Percentiles rank a stretch among this genome's conserved stretches.
Evolutionary conservation across 768 basidiomycete genomes (phyloP).

Genomic region (Melanogaster broomeanus): DNA sequence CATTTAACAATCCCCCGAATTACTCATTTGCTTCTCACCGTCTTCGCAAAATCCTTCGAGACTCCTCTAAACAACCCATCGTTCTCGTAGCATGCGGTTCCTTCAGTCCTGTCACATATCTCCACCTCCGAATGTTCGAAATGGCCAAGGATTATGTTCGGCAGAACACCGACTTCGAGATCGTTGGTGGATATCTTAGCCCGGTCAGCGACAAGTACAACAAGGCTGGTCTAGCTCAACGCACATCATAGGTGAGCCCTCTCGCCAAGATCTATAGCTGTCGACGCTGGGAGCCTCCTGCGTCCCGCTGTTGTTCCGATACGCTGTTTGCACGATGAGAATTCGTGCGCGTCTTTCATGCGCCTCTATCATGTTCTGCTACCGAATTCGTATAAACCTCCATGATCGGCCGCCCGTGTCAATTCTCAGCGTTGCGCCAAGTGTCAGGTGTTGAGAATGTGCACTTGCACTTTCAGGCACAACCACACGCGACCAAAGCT

Average conservation of each 20-base stretch:
- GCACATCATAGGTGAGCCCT: constrained; percentile 81
- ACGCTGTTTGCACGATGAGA: neutral
- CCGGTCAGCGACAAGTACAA: constrained; percentile 97
- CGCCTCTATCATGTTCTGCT: neutral
- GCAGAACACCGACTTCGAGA: constrained; percentile 90
- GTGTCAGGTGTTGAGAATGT: constrained; percentile 2
- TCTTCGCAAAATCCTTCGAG: constrained; percentile 55
- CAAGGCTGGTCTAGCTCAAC: constrained; percentile 90
- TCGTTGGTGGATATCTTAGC: constrained; percentile 94
- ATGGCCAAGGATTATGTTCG: constrained; percentile 98
- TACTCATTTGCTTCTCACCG: constrained; percentile 72
- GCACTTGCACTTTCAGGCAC: constrained; percentile 5
- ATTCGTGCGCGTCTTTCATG: neutral
- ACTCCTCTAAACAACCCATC: constrained; percentile 76
- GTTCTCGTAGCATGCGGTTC: constrained; percentile 97
- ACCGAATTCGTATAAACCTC: constrained; percentile 9
- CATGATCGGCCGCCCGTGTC: constrained; percentile 19
- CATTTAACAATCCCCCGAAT: constrained; percentile 63
- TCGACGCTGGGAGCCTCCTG: constrained; percentile 3
- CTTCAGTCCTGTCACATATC: constrained; percentile 97
- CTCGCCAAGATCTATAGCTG: neutral
- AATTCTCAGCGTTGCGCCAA: constrained; percentile 2
- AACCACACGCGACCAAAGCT: neutral
- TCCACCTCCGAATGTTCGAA: constrained; percentile 98
- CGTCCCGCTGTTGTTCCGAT: neutral